Percentiles rank a stretch among this genome's conserved stretches.
Conservation (phyloP, 1,284 basidiomycete species). For the Lentinus polychrous region DNA sequence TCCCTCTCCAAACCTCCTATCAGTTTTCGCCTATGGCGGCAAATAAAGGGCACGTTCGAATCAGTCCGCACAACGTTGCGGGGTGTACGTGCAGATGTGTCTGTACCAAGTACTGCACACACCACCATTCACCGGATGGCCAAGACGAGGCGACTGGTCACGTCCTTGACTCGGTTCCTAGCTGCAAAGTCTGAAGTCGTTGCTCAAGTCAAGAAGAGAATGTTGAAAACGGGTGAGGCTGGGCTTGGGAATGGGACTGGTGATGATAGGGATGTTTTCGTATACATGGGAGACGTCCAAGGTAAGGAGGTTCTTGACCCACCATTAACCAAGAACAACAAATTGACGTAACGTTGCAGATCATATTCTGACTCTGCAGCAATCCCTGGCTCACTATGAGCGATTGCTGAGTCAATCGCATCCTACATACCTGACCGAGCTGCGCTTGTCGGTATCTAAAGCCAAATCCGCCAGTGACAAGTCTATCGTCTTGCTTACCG, state of each 20-base stretch:
- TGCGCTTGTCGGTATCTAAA: constrained; percentile 56
- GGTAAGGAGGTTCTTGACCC: constrained; percentile 38
- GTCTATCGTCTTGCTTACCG: constrained; percentile 60
- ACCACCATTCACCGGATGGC: constrained; percentile 68
- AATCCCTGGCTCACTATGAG: constrained; percentile 85
- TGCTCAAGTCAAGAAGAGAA: constrained; percentile 73
- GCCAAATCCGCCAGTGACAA: constrained; percentile 62
- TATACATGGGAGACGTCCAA: constrained; percentile 92
- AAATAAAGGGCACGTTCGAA: constrained; percentile 1
- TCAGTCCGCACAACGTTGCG: constrained; percentile 6
- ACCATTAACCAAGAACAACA: too few species aligned
- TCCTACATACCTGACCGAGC: constrained; percentile 77
- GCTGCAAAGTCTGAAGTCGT: constrained; percentile 83
- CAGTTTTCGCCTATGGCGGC: constrained; percentile 3
- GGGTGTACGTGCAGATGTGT: constrained; percentile 1
- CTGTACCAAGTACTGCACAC: constrained; percentile 23
- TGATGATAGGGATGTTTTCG: constrained; percentile 63
- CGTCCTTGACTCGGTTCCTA: constrained; percentile 73
- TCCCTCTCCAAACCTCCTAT: constrained; percentile 7
- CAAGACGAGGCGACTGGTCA: constrained; percentile 75
- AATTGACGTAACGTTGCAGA: constrained; percentile 40
- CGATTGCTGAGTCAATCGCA: constrained; percentile 85
- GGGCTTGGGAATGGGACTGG: constrained; percentile 32
- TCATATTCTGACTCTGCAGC: constrained; percentile 86
- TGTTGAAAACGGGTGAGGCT: constrained; percentile 34